These are phyloP conservation scores for Trichoderma atroviride DNA, from an alignment of 2,329 filamentous ascomycete genomes.

Conservation along the genomic window DNA sequence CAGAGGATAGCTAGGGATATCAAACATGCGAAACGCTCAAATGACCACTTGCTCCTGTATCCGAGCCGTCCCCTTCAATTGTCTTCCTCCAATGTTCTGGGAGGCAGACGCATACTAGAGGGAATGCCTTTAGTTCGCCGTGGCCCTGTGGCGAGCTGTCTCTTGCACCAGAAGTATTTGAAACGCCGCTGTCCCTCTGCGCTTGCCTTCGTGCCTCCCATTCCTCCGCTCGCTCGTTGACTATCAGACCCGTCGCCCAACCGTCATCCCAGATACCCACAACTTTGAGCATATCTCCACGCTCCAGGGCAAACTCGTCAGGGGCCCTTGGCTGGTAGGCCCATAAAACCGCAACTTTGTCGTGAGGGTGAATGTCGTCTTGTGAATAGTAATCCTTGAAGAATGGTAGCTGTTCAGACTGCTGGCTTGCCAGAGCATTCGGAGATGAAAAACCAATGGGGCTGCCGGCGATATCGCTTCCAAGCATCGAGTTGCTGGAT, in stretches of 20 bases:
- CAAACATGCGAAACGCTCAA: conserved; percentile 33
- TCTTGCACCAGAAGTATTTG: conserved; percentile 69
- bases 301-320: conserved; percentile 90
- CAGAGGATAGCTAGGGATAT: conserved; percentile 29
- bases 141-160: conserved; percentile 62
- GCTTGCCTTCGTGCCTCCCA: conserved; percentile 77
- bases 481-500: conserved; percentile 79
- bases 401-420: conserved; percentile 92
- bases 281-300: conserved; percentile 97
- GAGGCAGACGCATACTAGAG: conserved; percentile 91
- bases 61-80: conserved; percentile 83
- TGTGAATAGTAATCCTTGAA: conserved; percentile 99
- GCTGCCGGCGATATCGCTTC: conserved; percentile 70
- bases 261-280: conserved; percentile 99
- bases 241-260: conserved; percentile 90
- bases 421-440: conserved; percentile 79
- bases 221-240: conserved; percentile 82
- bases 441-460: conserved; percentile 80
- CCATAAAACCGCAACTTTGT: conserved; percentile 90
- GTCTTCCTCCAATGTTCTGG: conserved; percentile 97
- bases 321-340: conserved; percentile 92
- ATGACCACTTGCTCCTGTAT: conserved; percentile 56
- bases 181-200: conserved; percentile 92
- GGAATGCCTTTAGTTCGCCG: conserved; percentile 96
- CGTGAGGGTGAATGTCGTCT: conserved; percentile 90